phyloP scores from a whole-genome alignment of 2,329 filamentous ascomycete species.

The Bipolaris victoriae region DNA sequence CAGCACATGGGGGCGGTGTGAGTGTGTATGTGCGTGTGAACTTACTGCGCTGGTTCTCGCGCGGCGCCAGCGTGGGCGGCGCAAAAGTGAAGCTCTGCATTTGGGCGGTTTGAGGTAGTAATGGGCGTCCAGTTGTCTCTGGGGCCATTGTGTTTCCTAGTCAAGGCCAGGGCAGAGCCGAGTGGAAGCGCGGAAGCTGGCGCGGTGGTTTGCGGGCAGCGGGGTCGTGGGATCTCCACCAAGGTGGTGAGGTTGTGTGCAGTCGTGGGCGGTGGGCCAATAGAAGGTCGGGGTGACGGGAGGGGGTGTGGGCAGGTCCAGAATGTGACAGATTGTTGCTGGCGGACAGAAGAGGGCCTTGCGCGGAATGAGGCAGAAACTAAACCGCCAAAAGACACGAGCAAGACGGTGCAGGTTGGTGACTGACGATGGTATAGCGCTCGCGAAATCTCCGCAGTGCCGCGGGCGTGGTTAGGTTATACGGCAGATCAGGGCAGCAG shows the following conservation, averaged over 20 bases:
- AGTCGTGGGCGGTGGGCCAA: conserved; percentile 34
- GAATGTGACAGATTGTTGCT: conserved; percentile 26
- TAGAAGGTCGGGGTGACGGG: conserved; percentile 23
- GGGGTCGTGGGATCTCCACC: conserved; percentile 43
- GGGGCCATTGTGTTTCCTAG: conserved; percentile 60
- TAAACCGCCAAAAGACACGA: conserved; percentile 23
- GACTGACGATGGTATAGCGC: conserved; percentile 31
- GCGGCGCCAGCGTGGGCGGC: conserved; percentile 66
- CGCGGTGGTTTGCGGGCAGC: conserved; percentile 36
- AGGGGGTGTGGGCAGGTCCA: conserved; percentile 17
- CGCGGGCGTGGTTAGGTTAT: conserved; percentile 43
- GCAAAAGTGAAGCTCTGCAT: conserved; percentile 80
- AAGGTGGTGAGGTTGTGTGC: conserved; percentile 34
- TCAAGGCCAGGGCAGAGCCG: conserved; percentile 8
- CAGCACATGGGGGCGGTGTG: conserved; percentile 7
- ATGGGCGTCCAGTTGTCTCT: conserved; percentile 66
- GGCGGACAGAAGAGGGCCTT: conserved; percentile 16
- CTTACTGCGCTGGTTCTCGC: conserved; percentile 86
- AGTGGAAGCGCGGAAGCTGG: conserved; percentile 20
- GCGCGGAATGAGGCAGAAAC: conserved; percentile 15
- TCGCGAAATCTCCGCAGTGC: conserved; percentile 45
- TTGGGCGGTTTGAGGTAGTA: conserved; percentile 70
- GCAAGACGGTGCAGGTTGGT: conserved; percentile 29
- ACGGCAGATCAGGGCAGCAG: conserved; percentile 42
- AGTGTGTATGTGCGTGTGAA: conserved; percentile 11